A percentile compares a stretch with the other conserved stretches of the same genome.
Evolutionary conservation across 2,329 filamentous ascomycete genomes (phyloP).

Genomic region (Fusarium albosuccineum): DNA sequence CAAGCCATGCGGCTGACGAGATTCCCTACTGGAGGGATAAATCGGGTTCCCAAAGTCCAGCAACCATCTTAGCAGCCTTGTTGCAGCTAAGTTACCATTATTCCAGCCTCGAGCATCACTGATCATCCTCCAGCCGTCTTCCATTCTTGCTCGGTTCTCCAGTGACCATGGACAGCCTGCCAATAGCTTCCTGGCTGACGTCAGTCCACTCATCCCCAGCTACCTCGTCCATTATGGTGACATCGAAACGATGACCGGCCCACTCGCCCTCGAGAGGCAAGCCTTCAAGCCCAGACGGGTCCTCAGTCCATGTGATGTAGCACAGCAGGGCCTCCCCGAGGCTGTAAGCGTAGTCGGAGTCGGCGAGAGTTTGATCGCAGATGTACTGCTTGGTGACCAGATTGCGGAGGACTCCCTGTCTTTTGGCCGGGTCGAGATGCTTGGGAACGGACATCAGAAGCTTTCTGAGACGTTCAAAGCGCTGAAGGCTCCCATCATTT

Average conservation of each 20-base stretch:
- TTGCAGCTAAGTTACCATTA: no score
- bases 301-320: neutral
- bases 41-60: no score
- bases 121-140: neutral
- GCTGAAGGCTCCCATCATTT: neutral
- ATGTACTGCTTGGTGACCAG: conserved; percentile 21
- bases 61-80: no score
- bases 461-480: conserved; percentile 2
- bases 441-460: neutral
- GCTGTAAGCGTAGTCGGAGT: neutral
- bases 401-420: conserved; percentile 23
- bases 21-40: no score
- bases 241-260: conserved; percentile 13
- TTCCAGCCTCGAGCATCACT: conserved; percentile 1
- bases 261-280: neutral
- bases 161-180: neutral
- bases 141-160: neutral
- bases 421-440: neutral
- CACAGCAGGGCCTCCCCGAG: conserved; percentile 13
- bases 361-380: conserved; percentile 1
- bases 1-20: no score
- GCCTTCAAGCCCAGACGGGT: neutral
- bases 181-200: neutral
- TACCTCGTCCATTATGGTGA: neutral
- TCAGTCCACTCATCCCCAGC: neutral